Evolutionary conservation across 2,329 filamentous ascomycete genomes (phyloP), one percentile per base, ranked within the genome.

Genomic region (Ophiocordyceps robertsii): DNA sequence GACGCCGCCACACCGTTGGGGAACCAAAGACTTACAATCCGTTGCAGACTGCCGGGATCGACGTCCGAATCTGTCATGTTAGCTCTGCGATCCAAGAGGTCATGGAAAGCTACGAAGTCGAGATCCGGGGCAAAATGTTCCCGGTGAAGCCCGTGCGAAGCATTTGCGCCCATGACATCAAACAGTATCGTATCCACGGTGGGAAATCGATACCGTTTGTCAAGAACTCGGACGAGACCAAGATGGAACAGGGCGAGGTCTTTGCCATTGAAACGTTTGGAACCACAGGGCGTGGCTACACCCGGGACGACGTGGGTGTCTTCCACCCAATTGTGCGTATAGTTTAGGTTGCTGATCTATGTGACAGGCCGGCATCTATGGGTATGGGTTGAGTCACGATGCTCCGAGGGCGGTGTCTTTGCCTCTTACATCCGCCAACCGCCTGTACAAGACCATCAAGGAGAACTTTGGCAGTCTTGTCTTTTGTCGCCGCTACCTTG

Each of bases 201-300:
- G 80, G 76, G 51, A 95, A 94, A 70, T 86, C 82, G 51, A 84
- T 95, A 38, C 89, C 88, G 0, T 93, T 94, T 53, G 83, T 93
- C 51, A 93, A 90, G 67, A 80, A 79, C 44, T 72, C 71, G 40
- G 84, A 92, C 53, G 77, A 81, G 57, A 92, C 85, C 33, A 93
- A 93, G 70, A 95, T 95, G 88, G 88, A 95, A 63, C 88, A 94
- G 62, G 87, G 87, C 31, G 88, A 95, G 53, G 77, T 86, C 16
- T 95, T 90, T 61, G 88, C 88, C 46, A 93, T 95, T 51, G 88
- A 95, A 65, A 95, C 88, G 0, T 95, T 95, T 58, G 88, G 88
- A 31, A 89, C 80, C 56, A 95, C 88, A 12, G 89, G 88, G 45
- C 84, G 83, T 54, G 88, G 87, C 47, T 81, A 82, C 55, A 78